These are phyloP conservation scores for Xylaria venustula DNA, from an alignment of 495 filamentous ascomycete species.

Conservation along the genomic window DNA sequence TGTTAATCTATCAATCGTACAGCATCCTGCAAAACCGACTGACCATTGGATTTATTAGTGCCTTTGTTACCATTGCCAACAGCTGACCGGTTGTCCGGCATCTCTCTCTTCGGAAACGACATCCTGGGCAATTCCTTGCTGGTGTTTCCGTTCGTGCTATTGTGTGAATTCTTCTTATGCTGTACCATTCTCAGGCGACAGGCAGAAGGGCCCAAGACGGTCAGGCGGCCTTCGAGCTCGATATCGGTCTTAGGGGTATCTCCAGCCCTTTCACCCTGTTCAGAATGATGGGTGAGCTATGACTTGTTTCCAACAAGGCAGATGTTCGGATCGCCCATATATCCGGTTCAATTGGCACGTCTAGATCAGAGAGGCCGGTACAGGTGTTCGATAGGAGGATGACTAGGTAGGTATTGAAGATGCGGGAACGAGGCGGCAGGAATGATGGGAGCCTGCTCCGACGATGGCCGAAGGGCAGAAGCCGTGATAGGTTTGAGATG, in stretches of 20 bases:
- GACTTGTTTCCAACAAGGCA: conserved; percentile 10
- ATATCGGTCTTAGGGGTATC: conserved; percentile 70
- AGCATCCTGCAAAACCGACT: conserved; percentile 14
- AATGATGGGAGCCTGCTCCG: conserved; percentile 25
- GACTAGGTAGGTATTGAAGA: conserved; percentile 24
- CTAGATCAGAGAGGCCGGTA: conserved; percentile 9
- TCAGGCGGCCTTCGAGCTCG: conserved; percentile 71
- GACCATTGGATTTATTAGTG: conserved; percentile 71
- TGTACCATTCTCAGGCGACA: conserved; percentile 84
- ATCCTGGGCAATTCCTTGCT: conserved; percentile 57
- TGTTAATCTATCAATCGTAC: conserved; percentile 7
- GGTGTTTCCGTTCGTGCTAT: conserved; percentile 41
- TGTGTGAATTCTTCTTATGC: conserved; percentile 49
- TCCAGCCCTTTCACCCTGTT: conserved; percentile 65
- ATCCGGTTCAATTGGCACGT: conserved; percentile 21
- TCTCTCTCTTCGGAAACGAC: conserved; percentile 78
- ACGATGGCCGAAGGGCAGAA: conserved; percentile 17
- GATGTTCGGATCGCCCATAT: conserved; percentile 2
- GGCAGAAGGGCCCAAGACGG: conserved; percentile 57
- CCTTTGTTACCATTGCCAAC: conserved; percentile 43
- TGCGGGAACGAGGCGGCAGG: conserved; percentile 26
- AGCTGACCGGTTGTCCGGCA: conserved; percentile 47
- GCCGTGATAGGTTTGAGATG: conserved; percentile 11
- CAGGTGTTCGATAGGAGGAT: conserved; percentile 19
- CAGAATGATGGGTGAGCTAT: conserved; percentile 23